Conservation (phyloP, 768 basidiomycete genomes). For the Termitomyces titanicus region DNA sequence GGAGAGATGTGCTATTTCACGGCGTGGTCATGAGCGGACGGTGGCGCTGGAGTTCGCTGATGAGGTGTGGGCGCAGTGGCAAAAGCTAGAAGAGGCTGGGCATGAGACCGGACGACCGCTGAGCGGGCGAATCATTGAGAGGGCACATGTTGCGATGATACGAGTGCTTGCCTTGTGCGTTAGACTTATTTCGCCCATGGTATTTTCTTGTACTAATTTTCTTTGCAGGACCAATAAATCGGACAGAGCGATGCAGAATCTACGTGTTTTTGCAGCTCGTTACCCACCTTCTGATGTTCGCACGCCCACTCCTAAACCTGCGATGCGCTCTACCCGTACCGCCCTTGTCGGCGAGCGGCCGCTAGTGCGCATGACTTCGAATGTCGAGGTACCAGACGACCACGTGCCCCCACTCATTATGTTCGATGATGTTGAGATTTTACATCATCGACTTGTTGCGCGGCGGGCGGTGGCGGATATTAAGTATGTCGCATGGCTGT, state of each 20-base stretch:
- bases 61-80: constrained; percentile 68
- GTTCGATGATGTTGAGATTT: constrained; percentile 72
- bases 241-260: constrained; percentile 48
- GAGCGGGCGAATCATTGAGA: constrained; percentile 57
- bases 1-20: constrained; percentile 52
- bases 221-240: constrained; percentile 41
- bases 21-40: constrained; percentile 41
- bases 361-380: constrained; percentile 65
- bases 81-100: constrained; percentile 37
- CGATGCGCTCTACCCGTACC: constrained; percentile 57
- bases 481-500: constrained; percentile 68
- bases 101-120: constrained; percentile 23
- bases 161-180: constrained; percentile 60
- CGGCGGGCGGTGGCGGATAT: constrained; percentile 44
- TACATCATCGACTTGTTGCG: constrained; percentile 70
- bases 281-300: constrained; percentile 61
- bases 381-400: constrained; percentile 65
- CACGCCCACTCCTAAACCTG: constrained; percentile 36
- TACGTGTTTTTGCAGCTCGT: constrained; percentile 57
- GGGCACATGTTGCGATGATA: constrained; percentile 66
- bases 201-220: neutral
- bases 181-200: neutral
- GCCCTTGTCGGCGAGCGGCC: constrained; percentile 53
- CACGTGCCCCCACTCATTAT: constrained; percentile 74
- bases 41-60: constrained; percentile 50